Evolutionary conservation across 106 monocot genomes (phyloP).

Genomic region (Acanthochlamys bracteata): DNA sequence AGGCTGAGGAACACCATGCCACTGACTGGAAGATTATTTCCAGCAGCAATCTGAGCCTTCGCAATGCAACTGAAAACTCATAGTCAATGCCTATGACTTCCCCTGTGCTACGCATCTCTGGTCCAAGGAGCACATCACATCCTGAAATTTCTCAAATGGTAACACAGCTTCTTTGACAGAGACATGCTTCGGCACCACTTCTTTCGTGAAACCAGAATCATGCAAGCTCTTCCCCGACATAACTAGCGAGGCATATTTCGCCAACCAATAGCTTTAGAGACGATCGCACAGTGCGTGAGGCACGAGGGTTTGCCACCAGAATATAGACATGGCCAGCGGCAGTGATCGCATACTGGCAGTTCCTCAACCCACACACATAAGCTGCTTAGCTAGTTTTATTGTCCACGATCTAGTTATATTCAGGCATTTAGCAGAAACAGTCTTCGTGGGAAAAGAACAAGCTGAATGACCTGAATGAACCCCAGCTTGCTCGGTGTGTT

Average conservation of each 20-base stretch:
- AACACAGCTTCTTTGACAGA: conserved; percentile 93
- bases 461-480: conserved; percentile 97
- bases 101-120: conserved; percentile 98
- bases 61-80: conserved; percentile 81
- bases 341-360: conserved; percentile 94
- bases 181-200: conserved; percentile 78
- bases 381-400: conserved; percentile 51
- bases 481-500: conserved; percentile 99
- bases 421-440: conserved; percentile 47
- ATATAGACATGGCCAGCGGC: conserved; percentile 71
- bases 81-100: conserved; percentile 97
- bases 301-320: conserved; percentile 94
- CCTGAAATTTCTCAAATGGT: conserved; percentile 97
- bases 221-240: conserved; percentile 84
- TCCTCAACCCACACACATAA: conserved; percentile 94
- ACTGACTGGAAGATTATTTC: conserved; percentile 68
- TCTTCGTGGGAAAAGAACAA: conserved; percentile 89
- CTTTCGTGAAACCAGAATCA: conserved; percentile 56
- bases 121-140: conserved; percentile 90
- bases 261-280: conserved; percentile 94
- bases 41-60: conserved; percentile 96
- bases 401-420: conserved; percentile 76
- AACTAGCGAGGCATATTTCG: conserved; percentile 87
- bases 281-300: conserved; percentile 97
- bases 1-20: conserved; percentile 82